Evolutionary conservation across 352 stramenopile species (phyloP).

Genomic region (Pythium aristosporum): DNA sequence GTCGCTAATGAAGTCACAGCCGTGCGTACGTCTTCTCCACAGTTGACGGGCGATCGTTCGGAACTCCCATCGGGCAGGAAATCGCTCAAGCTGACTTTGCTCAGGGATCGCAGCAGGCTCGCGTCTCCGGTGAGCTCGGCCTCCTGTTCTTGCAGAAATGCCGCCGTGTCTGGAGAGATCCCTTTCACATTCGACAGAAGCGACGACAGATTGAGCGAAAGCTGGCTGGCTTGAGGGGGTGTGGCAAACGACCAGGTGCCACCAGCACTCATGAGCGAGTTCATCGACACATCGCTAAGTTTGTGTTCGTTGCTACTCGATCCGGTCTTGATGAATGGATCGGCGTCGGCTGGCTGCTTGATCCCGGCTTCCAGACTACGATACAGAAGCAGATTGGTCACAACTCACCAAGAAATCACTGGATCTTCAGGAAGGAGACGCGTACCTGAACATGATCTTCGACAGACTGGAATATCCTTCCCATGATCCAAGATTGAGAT

Average conservation of each 20-base stretch:
- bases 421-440: not conserved
- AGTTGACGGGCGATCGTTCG: not conserved
- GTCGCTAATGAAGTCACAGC: constrained; percentile 26
- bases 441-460: constrained; percentile 71
- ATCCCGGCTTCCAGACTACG: constrained; percentile 31
- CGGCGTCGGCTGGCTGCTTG: constrained; percentile 10
- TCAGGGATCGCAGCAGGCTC: constrained; percentile 54
- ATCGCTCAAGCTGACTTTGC: constrained; percentile 54
- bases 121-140: constrained; percentile 51
- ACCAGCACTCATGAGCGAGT: constrained; percentile 20
- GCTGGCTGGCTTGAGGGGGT: constrained; percentile 15
- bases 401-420: not conserved
- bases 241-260: constrained; percentile 17
- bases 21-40: constrained; percentile 8
- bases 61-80: constrained; percentile 26
- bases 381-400: not conserved
- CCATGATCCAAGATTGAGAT: constrained; percentile 53
- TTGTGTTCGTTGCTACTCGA: constrained; percentile 20
- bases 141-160: constrained; percentile 64
- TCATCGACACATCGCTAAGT: constrained; percentile 25
- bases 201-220: constrained; percentile 50
- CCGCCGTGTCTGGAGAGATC: constrained; percentile 41
- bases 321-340: constrained; percentile 3
- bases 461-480: constrained; percentile 76
- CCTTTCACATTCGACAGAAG: constrained; percentile 52